Conservation (phyloP, 2,329 filamentous ascomycete species). For the Capronia epimyces region DNA sequence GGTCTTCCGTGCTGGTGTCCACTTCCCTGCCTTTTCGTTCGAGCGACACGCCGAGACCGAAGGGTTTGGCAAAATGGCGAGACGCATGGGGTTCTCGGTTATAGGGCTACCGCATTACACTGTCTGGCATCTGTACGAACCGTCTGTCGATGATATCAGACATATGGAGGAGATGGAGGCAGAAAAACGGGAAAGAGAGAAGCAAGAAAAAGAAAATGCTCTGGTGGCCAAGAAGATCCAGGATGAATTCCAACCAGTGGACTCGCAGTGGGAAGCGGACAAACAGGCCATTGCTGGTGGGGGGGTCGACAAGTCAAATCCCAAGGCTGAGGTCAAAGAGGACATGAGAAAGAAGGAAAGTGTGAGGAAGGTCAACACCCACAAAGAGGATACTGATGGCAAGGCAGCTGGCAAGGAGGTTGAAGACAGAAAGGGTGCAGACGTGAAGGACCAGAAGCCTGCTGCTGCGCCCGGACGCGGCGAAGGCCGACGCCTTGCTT, state of each 20-base stretch:
- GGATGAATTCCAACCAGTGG: constrained; percentile 70
- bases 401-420: neutral
- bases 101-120: constrained; percentile 95
- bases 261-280: constrained; percentile 82
- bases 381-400: neutral
- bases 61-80: constrained; percentile 99
- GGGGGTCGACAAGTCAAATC: constrained; percentile 44
- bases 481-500: neutral
- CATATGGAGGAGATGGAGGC: constrained; percentile 99
- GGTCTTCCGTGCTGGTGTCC: constrained; percentile 89
- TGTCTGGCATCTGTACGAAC: constrained; percentile 99
- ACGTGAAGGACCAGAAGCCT: neutral
- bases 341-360: constrained; percentile 6
- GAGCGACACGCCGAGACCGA: constrained; percentile 98
- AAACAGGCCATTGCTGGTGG: constrained; percentile 71
- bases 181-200: constrained; percentile 72
- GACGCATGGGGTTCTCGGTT: constrained; percentile 90
- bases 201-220: constrained; percentile 68
- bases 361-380: neutral
- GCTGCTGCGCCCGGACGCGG: neutral
- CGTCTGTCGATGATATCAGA: constrained; percentile 92
- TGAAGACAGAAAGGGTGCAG: constrained; percentile 3
- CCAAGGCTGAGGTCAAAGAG: constrained; percentile 9
- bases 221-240: constrained; percentile 73
- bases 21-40: constrained; percentile 97